Conservation (phyloP, 2,329 filamentous ascomycete genomes). For the Colletotrichum simmondsii region DNA sequence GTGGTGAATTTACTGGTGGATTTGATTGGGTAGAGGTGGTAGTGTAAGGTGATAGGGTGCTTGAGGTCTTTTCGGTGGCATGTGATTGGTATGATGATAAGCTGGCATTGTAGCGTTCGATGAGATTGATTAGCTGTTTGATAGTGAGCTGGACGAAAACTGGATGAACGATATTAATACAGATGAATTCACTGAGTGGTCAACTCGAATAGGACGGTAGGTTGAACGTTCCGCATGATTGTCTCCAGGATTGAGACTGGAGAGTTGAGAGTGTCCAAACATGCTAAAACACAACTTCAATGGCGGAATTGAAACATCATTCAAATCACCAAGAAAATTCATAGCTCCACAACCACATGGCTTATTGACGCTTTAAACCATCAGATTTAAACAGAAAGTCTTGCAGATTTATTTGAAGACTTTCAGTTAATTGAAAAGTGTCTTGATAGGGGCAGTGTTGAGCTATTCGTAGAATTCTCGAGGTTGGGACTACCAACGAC, state of each 20-base stretch:
- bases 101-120: not conserved
- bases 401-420: not conserved
- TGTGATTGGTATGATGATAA: not conserved
- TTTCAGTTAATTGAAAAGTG: not conserved
- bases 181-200: not conserved
- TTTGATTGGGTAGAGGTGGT: not conserved
- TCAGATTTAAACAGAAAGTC: not conserved
- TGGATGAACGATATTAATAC: not conserved
- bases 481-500: not conserved
- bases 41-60: not conserved
- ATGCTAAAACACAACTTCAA: accelerated
- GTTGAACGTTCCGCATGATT: not conserved
- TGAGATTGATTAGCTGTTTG: no score
- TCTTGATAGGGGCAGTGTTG: not conserved
- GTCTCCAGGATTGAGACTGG: accelerated
- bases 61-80: not conserved
- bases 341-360: not conserved
- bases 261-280: no score
- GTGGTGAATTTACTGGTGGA: not conserved
- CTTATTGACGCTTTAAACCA: accelerated
- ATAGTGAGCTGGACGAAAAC: not conserved
- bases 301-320: not conserved
- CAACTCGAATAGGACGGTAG: not conserved
- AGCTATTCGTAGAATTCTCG: not conserved
- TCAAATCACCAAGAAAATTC: not conserved